Conservation (phyloP, 768 basidiomycete genomes). For the Hericium alpestre region DNA sequence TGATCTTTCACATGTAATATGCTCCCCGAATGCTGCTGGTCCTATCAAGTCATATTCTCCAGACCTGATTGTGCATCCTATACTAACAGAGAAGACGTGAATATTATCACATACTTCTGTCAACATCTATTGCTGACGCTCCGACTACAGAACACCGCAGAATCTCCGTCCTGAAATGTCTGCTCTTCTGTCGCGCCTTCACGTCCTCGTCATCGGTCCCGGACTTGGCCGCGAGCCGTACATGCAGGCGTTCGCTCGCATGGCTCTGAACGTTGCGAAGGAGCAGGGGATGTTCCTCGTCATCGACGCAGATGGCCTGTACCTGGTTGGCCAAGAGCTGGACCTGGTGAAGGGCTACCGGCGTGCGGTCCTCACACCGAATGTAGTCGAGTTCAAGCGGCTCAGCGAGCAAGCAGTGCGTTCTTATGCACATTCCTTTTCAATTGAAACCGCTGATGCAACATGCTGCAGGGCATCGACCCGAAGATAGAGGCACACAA, state of each 20-base stretch:
- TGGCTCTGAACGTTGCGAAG: conserved; percentile 66
- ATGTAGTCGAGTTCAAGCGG: conserved; percentile 85
- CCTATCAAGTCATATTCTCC: conserved; percentile 97
- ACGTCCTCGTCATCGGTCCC: conserved; percentile 88
- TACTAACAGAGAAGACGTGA: conserved; percentile 61
- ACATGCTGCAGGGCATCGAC: conserved; percentile 32
- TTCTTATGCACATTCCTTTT: background rate
- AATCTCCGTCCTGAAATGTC: conserved; percentile 43
- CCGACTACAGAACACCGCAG: conserved; percentile 31
- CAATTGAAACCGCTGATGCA: background rate
- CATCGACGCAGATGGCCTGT: conserved; percentile 89
- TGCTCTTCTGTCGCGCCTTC: conserved; percentile 72
- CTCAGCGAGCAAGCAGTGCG: conserved; percentile 64
- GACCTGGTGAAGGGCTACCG: conserved; percentile 74
- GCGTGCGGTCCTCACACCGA: conserved; percentile 85
- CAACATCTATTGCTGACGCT: background rate
- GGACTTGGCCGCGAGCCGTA: conserved; percentile 85
- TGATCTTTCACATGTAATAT: conserved; percentile 95
- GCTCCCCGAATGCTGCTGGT: conserved; percentile 81
- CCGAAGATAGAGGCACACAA: conserved; percentile 38
- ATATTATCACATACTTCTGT: background rate
- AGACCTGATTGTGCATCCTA: conserved; percentile 94
- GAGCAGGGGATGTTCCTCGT: conserved; percentile 75
- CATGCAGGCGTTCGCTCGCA: conserved; percentile 77
- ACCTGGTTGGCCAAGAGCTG: conserved; percentile 67